Base-by-base conservation (phyloP, 441 rosid genomes). In the Theobroma grandiflorum region DNA sequence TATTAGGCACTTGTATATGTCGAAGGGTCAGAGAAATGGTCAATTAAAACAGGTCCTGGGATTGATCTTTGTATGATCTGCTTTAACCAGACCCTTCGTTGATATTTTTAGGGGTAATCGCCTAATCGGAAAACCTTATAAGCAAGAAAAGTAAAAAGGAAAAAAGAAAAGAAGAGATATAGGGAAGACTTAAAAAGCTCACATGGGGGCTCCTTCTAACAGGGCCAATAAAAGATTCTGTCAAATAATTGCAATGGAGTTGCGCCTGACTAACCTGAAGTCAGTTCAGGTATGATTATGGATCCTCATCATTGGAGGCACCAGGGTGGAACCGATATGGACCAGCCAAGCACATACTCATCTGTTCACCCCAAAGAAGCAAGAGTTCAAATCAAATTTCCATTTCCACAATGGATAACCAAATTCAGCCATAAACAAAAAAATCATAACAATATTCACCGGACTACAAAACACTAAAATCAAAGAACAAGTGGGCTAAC, bases 311-410 rank as follows among this genome's bases (percentile, higher is more conserved):
- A 81, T 43, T 78, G 52, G 37, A 67, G 75, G 49, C 50, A 11
- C n/a, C 53, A 67, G 38, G 43, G n/a, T 61, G 77, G 75, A 71
- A 62, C 33, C 7, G 52, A 40, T 55, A 69, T 42, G 68, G 73
- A 55, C 83, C 78, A 69, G 74, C 69, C 68, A 64, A 77, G 16
- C 58, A 72, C 40, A 37, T 42, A 55, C 47, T 75, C 72, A 77
- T 72, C 22, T 83, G 82, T 66, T 72, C 81, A 72, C 57, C 82
- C 82, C 2, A 57, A 15, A 84, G 62, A 76, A 81, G 85, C 59
- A 82, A 87, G 74, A 22, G 16, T 82, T 78, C 80, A 50, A 70
- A 67, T 52, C 57, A 63, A 65, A 43, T 78, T 75, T 58, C 58
- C 67, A 72, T 80, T 42, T 26, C 20, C 40, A 53, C 10, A 45